Evolutionary conservation across 140 eudicot species (phyloP), one percentile per base, ranked within the genome.

Genomic region (Stevia rebaudiana): DNA sequence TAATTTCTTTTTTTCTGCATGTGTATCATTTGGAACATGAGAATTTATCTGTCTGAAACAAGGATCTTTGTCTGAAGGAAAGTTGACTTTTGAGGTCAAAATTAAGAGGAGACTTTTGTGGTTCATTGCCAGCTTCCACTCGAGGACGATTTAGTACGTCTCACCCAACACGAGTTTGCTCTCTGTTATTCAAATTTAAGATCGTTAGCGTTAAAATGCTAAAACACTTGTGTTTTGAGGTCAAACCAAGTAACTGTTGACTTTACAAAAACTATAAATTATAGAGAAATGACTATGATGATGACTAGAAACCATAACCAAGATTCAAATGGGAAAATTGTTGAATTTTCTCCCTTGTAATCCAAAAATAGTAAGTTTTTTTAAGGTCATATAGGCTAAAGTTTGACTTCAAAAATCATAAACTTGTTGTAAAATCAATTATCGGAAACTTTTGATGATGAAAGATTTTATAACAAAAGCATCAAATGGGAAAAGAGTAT

Each of bases 101-200:
- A 8, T 36, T 0, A 13, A 8, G 57, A 18, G 11, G 10, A 43
- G 19, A 37, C 21, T 16, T 52, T 40, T 19, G 21, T 1, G 23
- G 21, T 42, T 73, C 59, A 73, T 17, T 65, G 73, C 73, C 78
- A 73, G 65, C 73, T 65, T 44, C 78, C 78, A 39, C 78, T 65
- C 13, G 73, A 73, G 13, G 78, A 65, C 17, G 78, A 73, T 73
- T 73, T 73, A 11, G 78, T 56, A 36, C 78, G 78, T 24, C 78
- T 73, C 47, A 73, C 73, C 78, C 78, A 73, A 47, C 78, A 73
- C 3, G 72, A 36, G 18, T 67, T 67, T 67, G 72, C 52, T 36
- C 51, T 67, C 72, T 67, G 54, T 52, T 23, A 23, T 67, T 52
- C 24, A 36, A 61, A 51, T 30, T 54, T 13, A 33, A 52, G 37